Percentiles rank a stretch among this genome's conserved stretches.
phyloP scores from a whole-genome alignment of 352 stramenopile genomes.

The Globisporangium paroecandrum region DNA sequence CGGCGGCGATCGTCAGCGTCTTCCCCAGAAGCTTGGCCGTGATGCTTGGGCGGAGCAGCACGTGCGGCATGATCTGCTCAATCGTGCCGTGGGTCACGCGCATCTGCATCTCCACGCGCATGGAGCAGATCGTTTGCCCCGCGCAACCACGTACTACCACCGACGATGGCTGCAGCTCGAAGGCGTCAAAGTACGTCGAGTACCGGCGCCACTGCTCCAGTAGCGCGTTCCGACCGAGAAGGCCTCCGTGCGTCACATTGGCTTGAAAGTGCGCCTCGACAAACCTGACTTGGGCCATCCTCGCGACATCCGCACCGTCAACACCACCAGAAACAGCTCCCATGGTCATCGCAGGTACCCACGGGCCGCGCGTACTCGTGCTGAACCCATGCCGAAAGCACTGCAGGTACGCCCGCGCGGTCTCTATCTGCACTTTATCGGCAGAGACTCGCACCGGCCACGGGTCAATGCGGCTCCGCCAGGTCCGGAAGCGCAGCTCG shows the following conservation, averaged over 20 bases:
- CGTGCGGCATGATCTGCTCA: slow-evolving; percentile 13
- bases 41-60: slow-evolving; percentile 8
- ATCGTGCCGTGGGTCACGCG: slow-evolving; percentile 17
- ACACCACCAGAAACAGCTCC: slow-evolving; percentile 12
- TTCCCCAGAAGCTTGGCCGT: background rate
- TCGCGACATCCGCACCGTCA: background rate
- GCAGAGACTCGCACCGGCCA: background rate
- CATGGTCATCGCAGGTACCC: background rate
- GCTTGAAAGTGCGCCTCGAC: slow-evolving; percentile 17
- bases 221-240: slow-evolving; percentile 22
- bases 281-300: slow-evolving; percentile 22
- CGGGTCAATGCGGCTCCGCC: slow-evolving; percentile 1
- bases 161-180: slow-evolving; percentile 15
- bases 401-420: slow-evolving; percentile 15
- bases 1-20: background rate
- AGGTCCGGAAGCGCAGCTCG: slow-evolving; percentile 8
- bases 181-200: slow-evolving; percentile 17
- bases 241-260: slow-evolving; percentile 15
- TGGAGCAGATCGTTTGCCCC: slow-evolving; percentile 1
- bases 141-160: slow-evolving; percentile 12
- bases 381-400: slow-evolving; percentile 25
- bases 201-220: slow-evolving; percentile 28
- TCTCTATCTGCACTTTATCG: background rate
- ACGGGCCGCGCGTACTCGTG: background rate
- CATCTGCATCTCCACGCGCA: slow-evolving; percentile 13